phyloP scores from a whole-genome alignment of 73 alveolate genomes.

The Strombidium stylifer region DNA sequence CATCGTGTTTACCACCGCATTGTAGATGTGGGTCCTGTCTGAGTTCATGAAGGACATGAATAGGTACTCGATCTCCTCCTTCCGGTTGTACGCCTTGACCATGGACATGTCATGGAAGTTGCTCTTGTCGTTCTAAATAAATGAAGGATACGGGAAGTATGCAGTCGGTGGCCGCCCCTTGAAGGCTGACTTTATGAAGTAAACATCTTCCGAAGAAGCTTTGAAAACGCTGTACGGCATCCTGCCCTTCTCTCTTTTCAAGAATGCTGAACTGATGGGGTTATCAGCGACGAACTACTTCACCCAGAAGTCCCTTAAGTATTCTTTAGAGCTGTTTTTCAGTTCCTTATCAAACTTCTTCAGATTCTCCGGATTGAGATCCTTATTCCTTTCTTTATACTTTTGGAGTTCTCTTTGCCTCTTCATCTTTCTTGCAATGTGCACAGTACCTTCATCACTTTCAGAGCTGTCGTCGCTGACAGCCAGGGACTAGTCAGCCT shows the following conservation, averaged over 20 bases:
- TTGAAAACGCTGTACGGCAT: slow-evolving; percentile 32
- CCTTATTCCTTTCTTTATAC: too few relatives aligned
- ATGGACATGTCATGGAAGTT: not conserved
- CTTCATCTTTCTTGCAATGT: too few relatives aligned
- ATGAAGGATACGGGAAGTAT: slow-evolving; percentile 50
- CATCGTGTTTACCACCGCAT: slow-evolving; percentile 53
- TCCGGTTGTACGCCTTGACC: slow-evolving; percentile 6
- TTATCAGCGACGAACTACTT: slow-evolving; percentile 2
- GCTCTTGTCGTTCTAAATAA: slow-evolving; percentile 1
- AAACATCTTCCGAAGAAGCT: slow-evolving; percentile 20
- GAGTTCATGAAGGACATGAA: slow-evolving; percentile 34
- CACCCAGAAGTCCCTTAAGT: too few relatives aligned
- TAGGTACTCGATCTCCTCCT: slow-evolving; percentile 25
- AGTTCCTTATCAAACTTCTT: too few relatives aligned
- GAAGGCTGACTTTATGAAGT: slow-evolving; percentile 21
- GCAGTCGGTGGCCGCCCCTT: slow-evolving; percentile 55
- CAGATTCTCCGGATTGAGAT: too few relatives aligned
- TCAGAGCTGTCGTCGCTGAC: too few relatives aligned
- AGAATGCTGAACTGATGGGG: slow-evolving; percentile 20
- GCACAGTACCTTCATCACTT: too few relatives aligned
- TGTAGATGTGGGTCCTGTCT: slow-evolving; percentile 54
- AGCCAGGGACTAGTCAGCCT: too few relatives aligned
- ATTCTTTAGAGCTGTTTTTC: too few relatives aligned
- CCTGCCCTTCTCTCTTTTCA: slow-evolving; percentile 21
- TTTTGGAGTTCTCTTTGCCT: too few relatives aligned